A percentile compares a stretch with the other conserved stretches of the same genome.
Conservation (phyloP, 176 grass and related monocot species). For the Ensete glaucum region DNA sequence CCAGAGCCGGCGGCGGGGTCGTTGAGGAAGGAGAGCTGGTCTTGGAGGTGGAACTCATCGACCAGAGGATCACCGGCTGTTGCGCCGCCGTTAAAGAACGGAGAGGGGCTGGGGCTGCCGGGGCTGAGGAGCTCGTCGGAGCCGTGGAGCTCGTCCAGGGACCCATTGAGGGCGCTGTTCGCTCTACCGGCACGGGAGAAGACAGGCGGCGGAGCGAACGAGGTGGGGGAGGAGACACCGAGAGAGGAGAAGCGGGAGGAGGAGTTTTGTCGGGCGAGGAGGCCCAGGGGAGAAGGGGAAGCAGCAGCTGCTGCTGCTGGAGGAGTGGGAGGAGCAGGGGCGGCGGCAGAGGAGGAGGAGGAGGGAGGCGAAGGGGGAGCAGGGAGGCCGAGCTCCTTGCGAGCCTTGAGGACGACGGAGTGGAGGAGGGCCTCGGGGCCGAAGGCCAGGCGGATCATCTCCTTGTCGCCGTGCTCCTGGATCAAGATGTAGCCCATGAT, state of each 20-base stretch:
- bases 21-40: conserved; percentile 71
- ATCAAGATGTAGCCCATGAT: conserved; percentile 88
- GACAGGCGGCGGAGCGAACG: conserved; percentile 37
- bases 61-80: conserved; percentile 18
- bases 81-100: background rate
- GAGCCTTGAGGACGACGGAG: conserved; percentile 56
- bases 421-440: conserved; percentile 77
- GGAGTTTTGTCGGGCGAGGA: conserved; percentile 48
- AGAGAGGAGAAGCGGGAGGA: conserved; percentile 33
- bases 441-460: conserved; percentile 95
- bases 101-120: background rate
- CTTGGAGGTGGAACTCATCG: conserved; percentile 67
- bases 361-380: background rate
- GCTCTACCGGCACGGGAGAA: conserved; percentile 57
- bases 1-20: conserved; percentile 10
- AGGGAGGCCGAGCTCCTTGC: conserved; percentile 51
- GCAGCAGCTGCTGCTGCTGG: background rate
- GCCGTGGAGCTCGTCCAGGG: background rate
- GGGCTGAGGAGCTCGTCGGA: conserved; percentile 8
- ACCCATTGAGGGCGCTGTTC: conserved; percentile 28
- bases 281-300: conserved; percentile 26
- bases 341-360: conserved; percentile 22
- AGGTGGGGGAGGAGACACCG: conserved; percentile 61
- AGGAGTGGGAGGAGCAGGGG: conserved; percentile 24
- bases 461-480: conserved; percentile 88